These are phyloP conservation scores for Aspergillus conjunctus DNA, from an alignment of 495 filamentous ascomycete species.

Conservation along the genomic window DNA sequence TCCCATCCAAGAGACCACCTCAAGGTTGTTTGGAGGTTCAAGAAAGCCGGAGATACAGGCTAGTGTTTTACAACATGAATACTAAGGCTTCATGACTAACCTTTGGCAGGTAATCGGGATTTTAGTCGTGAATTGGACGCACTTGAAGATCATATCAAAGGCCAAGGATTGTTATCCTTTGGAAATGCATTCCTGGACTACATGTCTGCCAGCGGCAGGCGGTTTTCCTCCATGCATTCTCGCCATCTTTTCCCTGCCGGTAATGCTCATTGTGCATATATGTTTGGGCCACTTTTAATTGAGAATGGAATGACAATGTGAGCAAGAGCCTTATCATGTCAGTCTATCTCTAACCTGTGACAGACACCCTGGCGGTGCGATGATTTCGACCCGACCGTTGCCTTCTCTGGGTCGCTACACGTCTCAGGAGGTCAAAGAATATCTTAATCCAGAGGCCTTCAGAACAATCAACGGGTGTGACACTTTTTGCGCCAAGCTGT, in stretches of 20 bases:
- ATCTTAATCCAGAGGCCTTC: slow-evolving; percentile 7
- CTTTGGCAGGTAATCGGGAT: background rate
- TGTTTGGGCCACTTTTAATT: slow-evolving; percentile 14
- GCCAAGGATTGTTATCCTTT: slow-evolving; percentile 11
- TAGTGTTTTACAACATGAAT: background rate
- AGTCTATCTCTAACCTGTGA: background rate
- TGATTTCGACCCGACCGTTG: slow-evolving; percentile 14
- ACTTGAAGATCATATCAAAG: slow-evolving; percentile 15
- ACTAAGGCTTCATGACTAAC: background rate
- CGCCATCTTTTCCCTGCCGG: slow-evolving; percentile 11
- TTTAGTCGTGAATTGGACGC: slow-evolving; percentile 14
- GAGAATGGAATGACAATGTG: slow-evolving; percentile 17
- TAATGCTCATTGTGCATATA: slow-evolving; percentile 14
- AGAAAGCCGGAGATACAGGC: slow-evolving; percentile 12
- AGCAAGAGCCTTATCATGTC: background rate
- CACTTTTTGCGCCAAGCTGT: slow-evolving; percentile 6
- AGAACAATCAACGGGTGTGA: slow-evolving; percentile 9
- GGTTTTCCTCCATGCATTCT: slow-evolving; percentile 3
- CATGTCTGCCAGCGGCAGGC: background rate
- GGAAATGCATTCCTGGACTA: slow-evolving; percentile 17
- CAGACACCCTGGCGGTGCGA: slow-evolving; percentile 11
- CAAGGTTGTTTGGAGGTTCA: slow-evolving; percentile 9
- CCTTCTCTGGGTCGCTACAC: slow-evolving; percentile 7
- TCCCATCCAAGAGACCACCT: slow-evolving; percentile 10
- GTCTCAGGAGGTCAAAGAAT: slow-evolving; percentile 11